These are phyloP conservation scores for Lobosporangium transversale DNA, from an alignment of 192 early-diverging fungal genomes.

Conservation along the genomic window DNA sequence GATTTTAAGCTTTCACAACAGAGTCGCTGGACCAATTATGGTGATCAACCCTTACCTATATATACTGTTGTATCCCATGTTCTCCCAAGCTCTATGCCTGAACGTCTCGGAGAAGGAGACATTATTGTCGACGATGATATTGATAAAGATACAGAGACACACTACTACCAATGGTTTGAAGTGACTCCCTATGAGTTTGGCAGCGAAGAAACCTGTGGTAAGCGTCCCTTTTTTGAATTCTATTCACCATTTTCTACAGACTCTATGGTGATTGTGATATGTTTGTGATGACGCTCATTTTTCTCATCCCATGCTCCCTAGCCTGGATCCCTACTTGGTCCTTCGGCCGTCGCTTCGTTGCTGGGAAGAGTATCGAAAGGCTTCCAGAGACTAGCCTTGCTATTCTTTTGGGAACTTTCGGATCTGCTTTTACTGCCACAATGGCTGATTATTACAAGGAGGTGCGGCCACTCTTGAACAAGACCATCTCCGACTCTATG, in stretches of 20 bases:
- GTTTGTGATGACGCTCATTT: neutral
- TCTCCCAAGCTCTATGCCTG: conserved; percentile 56
- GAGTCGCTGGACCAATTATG: conserved; percentile 63
- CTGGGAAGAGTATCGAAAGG: conserved; percentile 67
- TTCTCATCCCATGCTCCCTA: neutral
- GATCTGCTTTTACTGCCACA: conserved; percentile 63
- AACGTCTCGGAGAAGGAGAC: conserved; percentile 12
- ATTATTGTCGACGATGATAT: conserved; percentile 48
- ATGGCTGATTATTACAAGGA: conserved; percentile 61
- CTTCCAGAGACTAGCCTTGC: conserved; percentile 76
- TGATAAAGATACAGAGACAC: conserved; percentile 22
- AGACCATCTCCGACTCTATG: conserved; percentile 37
- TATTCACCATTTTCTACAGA: too few relatives aligned
- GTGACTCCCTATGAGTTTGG: conserved; percentile 84
- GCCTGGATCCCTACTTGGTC: conserved; percentile 84
- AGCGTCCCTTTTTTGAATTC: too few relatives aligned
- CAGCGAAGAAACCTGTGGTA: conserved; percentile 74
- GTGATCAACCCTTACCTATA: conserved; percentile 76
- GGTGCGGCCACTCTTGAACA: conserved; percentile 54
- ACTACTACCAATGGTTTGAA: conserved; percentile 84
- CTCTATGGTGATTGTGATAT: too few relatives aligned
- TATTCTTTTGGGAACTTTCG: conserved; percentile 68
- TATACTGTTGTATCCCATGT: conserved; percentile 80
- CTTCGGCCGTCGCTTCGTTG: conserved; percentile 77
- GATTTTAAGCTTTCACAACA: conserved; percentile 70